Evolutionary conservation across 2,329 filamentous ascomycete species (phyloP).

Genomic region (Aspergillus caelatus): DNA sequence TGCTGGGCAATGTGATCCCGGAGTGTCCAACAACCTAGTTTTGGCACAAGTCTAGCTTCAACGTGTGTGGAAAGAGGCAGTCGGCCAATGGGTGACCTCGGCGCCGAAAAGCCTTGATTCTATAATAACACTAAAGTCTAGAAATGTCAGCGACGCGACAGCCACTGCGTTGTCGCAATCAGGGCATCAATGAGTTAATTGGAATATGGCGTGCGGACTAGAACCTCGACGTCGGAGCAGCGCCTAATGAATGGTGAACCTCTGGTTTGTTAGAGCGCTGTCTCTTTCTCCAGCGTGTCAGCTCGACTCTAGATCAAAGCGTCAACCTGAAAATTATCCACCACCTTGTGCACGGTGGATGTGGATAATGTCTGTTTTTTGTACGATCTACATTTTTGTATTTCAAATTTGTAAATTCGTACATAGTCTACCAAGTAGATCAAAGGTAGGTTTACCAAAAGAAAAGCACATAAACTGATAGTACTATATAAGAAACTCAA

Average conservation of each 20-base stretch:
- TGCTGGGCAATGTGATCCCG: not conserved
- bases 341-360: not conserved
- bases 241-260: not conserved
- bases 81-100: not conserved
- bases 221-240: not conserved
- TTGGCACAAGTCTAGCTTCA: not conserved
- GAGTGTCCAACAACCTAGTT: not conserved
- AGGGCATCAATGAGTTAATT: not conserved
- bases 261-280: not conserved
- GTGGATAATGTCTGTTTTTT: no score
- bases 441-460: no score
- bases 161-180: not conserved
- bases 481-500: no score
- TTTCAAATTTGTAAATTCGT: no score
- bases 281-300: not conserved
- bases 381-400: no score
- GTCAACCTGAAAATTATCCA: not conserved
- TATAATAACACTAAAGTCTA: not conserved
- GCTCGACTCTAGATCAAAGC: not conserved
- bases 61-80: not conserved
- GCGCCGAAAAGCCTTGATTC: not conserved
- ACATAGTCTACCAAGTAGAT: no score
- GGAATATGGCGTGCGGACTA: not conserved
- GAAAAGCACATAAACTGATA: no score
- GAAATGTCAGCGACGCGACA: not conserved